phyloP scores from a whole-genome alignment of 1,284 basidiomycete species.

The Ceratorhiza oryzae-sativae region DNA sequence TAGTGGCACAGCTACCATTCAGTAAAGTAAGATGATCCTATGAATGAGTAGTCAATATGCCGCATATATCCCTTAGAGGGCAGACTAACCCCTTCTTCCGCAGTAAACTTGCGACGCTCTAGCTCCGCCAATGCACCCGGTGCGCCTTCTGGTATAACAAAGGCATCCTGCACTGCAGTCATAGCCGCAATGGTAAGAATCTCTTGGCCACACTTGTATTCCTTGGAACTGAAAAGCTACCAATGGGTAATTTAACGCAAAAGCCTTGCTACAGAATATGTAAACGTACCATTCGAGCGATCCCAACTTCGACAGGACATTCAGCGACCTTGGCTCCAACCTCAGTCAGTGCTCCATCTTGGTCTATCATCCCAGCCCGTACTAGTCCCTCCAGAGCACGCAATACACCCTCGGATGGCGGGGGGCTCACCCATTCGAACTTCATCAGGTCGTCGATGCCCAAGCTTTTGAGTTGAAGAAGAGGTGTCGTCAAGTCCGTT shows the following conservation, averaged over 20 bases:
- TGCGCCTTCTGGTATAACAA: constrained; percentile 85
- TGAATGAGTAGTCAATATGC: neutral
- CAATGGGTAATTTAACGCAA: constrained; percentile 42
- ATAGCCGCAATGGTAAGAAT: constrained; percentile 95
- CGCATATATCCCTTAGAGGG: constrained; percentile 1
- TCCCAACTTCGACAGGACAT: constrained; percentile 75
- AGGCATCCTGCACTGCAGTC: constrained; percentile 91
- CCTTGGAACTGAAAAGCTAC: constrained; percentile 84
- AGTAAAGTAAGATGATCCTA: constrained; percentile 91
- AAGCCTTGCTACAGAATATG: too few relatives aligned
- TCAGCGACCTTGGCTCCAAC: constrained; percentile 77
- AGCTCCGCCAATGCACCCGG: constrained; percentile 85
- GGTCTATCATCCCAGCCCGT: constrained; percentile 71
- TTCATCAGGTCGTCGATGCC: constrained; percentile 96
- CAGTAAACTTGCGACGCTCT: constrained; percentile 92
- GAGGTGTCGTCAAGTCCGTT: constrained; percentile 84
- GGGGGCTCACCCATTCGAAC: constrained; percentile 92
- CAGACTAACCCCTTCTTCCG: constrained; percentile 86
- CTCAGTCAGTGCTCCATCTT: constrained; percentile 65
- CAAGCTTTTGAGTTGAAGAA: constrained; percentile 91
- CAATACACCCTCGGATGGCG: constrained; percentile 85
- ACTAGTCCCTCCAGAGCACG: constrained; percentile 80
- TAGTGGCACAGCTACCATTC: constrained; percentile 66
- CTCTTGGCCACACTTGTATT: constrained; percentile 88
- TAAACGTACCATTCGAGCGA: constrained; percentile 73